These are phyloP conservation scores for Porcisia hertigi DNA, from an alignment of 208 protist species.

Conservation along the genomic window DNA sequence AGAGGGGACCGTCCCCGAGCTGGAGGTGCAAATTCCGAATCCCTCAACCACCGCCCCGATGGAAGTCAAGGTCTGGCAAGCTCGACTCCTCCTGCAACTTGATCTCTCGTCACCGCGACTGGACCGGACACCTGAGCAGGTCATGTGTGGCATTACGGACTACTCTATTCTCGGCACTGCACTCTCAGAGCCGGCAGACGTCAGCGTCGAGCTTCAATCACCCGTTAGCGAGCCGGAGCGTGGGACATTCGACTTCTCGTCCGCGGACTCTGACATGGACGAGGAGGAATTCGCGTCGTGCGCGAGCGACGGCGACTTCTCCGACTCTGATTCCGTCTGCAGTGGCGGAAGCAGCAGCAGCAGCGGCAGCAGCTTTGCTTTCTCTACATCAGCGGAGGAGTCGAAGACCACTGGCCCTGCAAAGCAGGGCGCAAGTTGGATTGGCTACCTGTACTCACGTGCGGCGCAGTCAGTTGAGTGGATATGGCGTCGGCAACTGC, in stretches of 20 bases:
- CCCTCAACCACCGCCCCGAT: slow-evolving; percentile 54
- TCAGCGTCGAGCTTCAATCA: slow-evolving; percentile 18
- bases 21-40: slow-evolving; percentile 72
- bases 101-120: slow-evolving; percentile 22
- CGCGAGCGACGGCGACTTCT: slow-evolving; percentile 50
- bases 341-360: background rate
- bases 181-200: slow-evolving; percentile 3
- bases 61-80: slow-evolving; percentile 33
- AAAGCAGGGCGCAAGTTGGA: slow-evolving; percentile 31
- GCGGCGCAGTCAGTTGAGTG: slow-evolving; percentile 59
- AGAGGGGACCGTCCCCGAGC: slow-evolving; percentile 41
- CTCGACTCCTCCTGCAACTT: slow-evolving; percentile 37
- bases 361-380: slow-evolving; percentile 14
- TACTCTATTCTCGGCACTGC: slow-evolving; percentile 53
- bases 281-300: slow-evolving; percentile 71
- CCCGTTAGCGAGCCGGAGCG: slow-evolving; percentile 11
- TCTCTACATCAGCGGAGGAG: slow-evolving; percentile 11
- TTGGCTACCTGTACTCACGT: slow-evolving; percentile 47
- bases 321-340: slow-evolving; percentile 29
- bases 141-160: slow-evolving; percentile 54
- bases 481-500: slow-evolving; percentile 65
- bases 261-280: slow-evolving; percentile 12
- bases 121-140: slow-evolving; percentile 51
- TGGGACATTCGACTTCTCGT: slow-evolving; percentile 15
- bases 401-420: background rate